phyloP scores from a whole-genome alignment of 2,329 filamentous ascomycete genomes.

The Grosmannia clavigera region DNA sequence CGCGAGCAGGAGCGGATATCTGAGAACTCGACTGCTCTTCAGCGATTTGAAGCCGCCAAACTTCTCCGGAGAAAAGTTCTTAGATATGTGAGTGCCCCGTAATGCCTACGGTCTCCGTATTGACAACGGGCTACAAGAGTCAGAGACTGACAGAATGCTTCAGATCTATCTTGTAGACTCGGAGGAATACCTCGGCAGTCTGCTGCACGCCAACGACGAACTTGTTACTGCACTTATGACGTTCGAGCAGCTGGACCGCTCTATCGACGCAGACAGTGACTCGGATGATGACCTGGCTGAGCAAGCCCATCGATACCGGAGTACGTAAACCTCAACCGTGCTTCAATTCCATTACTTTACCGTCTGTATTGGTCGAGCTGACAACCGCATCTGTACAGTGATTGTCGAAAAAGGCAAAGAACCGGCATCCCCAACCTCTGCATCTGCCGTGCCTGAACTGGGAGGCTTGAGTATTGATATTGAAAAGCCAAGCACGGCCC shows the following conservation, averaged over 20 bases:
- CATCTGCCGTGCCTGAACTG: constrained; percentile 24
- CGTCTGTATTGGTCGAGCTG: not conserved
- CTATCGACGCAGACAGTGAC: constrained; percentile 64
- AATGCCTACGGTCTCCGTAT: constrained; percentile 1
- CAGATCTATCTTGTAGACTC: constrained; percentile 81
- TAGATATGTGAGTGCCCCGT: constrained; percentile 50
- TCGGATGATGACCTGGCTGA: constrained; percentile 57
- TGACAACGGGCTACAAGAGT: not conserved
- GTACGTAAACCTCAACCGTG: constrained; percentile 21
- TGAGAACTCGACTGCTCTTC: constrained; percentile 62
- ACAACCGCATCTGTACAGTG: constrained; percentile 26
- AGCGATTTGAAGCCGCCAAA: constrained; percentile 79
- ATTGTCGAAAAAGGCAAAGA: constrained; percentile 39
- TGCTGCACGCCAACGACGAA: constrained; percentile 90
- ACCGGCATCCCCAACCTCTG: constrained; percentile 28
- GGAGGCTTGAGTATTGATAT: constrained; percentile 28
- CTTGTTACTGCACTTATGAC: constrained; percentile 89
- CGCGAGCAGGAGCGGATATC: constrained; percentile 80
- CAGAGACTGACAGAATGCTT: not conserved
- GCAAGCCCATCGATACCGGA: constrained; percentile 52
- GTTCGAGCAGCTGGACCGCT: constrained; percentile 85
- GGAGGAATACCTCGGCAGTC: constrained; percentile 81
- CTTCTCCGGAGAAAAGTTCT: constrained; percentile 70
- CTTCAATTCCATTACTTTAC: too few relatives aligned
- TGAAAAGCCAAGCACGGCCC: constrained; percentile 16